phyloP scores from a whole-genome alignment of 495 filamentous ascomycete genomes.

The Elaphomyces granulatus region DNA sequence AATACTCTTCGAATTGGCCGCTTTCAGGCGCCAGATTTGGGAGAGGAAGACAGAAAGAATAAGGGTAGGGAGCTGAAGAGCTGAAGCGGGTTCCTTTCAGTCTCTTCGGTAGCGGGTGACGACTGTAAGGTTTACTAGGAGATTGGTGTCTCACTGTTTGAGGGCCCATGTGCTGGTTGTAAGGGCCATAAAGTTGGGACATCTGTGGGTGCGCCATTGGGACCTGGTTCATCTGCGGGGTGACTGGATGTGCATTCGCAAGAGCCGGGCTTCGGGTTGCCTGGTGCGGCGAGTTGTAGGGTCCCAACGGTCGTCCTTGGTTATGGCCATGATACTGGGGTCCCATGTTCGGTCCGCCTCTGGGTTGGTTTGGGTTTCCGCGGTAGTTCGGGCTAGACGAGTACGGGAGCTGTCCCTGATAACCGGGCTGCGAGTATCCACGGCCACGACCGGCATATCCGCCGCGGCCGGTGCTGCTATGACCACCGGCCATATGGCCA shows the following conservation, averaged over 20 bases:
- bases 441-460: slow-evolving; percentile 55
- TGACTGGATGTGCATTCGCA: slow-evolving; percentile 49
- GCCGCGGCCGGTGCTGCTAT: slow-evolving; percentile 34
- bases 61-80: slow-evolving; percentile 2
- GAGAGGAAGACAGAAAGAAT: slow-evolving; percentile 17
- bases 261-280: slow-evolving; percentile 59
- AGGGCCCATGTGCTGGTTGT: slow-evolving; percentile 45
- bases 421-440: slow-evolving; percentile 43
- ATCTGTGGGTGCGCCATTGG: slow-evolving; percentile 43
- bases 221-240: slow-evolving; percentile 51
- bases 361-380: slow-evolving; percentile 44
- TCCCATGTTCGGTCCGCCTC: slow-evolving; percentile 46
- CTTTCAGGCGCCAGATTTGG: slow-evolving; percentile 52
- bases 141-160: slow-evolving; percentile 48
- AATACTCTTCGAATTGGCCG: slow-evolving; percentile 58
- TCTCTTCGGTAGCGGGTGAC: slow-evolving; percentile 11
- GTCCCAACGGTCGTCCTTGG: slow-evolving; percentile 39
- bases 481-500: slow-evolving; percentile 39
- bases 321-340: slow-evolving; percentile 45
- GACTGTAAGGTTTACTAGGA: slow-evolving; percentile 16
- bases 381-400: slow-evolving; percentile 50
- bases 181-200: slow-evolving; percentile 41
- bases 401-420: slow-evolving; percentile 50
- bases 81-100: slow-evolving; percentile 9
- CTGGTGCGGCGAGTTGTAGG: slow-evolving; percentile 52